Base-by-base conservation (phyloP, 768 basidiomycete genomes). In the Calocera viscosa region DNA sequence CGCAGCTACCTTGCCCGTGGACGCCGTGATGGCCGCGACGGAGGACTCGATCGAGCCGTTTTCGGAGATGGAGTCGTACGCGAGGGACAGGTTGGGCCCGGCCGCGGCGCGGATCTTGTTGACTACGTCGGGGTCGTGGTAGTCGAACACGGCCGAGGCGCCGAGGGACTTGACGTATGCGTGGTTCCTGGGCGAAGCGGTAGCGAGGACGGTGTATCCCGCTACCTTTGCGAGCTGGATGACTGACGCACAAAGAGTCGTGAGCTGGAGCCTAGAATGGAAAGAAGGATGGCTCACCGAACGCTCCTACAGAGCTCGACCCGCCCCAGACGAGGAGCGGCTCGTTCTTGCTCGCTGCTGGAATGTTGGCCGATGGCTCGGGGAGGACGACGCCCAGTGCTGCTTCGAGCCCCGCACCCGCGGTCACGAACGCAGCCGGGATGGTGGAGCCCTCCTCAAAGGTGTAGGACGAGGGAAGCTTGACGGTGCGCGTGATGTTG, bases 171-270 rank as follows among this genome's bases (percentile, higher is more conserved):
- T 73, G n/a, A 81, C 74, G 68, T 78, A 75, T 1, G 75, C 75
- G 68, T 79, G 77, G 67, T 80, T 74, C 39, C 73, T 74, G 47
- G 74, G 67, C 0, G 80, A 81, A 3, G 81, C 80, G 5, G 78
- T 80, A 24, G 77, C 77, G 64, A 82, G 72, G 43, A 82, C 72
- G 33, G 72, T 79, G 73, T 80, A 82, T 1, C 79, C 78, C 2
- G 79, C 78, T 7, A 78, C 69, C n/a, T 72, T 70, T 28, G 82
- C 76, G n/a, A 82, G 72, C 67, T 77, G 78, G 32, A 76, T 66
- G 38, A 79, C 53, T 47, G 43, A 8, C 24, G 43, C 19, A 3
- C 43, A 19, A n/a, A n/a, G n/a, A n/a, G n/a, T n/a, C 19, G 24
- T 47, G 8, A 47, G 43, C 43, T 7, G 5, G 24, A 19, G 24